These are phyloP conservation scores for Anisogramma anomala DNA, from an alignment of 2,329 filamentous ascomycete genomes.

Conservation along the genomic window DNA sequence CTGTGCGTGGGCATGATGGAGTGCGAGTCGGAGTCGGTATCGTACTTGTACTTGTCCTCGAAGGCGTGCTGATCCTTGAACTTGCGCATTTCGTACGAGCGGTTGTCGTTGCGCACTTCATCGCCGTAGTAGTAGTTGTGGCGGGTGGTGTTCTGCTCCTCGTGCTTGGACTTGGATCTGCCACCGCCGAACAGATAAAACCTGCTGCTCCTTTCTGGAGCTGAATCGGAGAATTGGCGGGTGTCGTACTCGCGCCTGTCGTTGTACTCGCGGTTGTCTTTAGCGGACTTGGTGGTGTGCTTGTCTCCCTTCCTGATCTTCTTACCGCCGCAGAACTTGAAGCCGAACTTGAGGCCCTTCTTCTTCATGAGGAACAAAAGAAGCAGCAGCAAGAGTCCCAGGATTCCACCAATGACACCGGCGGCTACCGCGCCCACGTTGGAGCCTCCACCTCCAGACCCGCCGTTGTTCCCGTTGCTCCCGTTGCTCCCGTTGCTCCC, in stretches of 20 bases:
- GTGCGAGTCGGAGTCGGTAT: conserved; percentile 1
- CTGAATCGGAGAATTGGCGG: background rate
- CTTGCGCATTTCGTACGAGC: conserved; percentile 8
- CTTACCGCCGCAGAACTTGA: conserved; percentile 13
- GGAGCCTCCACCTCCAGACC: conserved; percentile 4
- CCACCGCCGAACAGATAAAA: conserved; percentile 1
- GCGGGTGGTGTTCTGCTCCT: conserved; percentile 8
- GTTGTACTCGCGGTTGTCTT: conserved; percentile 6
- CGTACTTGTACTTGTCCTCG: conserved; percentile 6
- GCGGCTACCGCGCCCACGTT: conserved; percentile 23
- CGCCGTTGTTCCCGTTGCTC: background rate
- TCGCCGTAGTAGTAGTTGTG: conserved; percentile 11
- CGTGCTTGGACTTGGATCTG: background rate
- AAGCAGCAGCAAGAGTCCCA: conserved; percentile 18
- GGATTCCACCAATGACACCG: conserved; percentile 22
- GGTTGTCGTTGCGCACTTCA: conserved; percentile 9
- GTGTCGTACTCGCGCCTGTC: conserved; percentile 10
- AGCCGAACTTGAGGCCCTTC: conserved; percentile 16
- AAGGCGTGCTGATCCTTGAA: too few relatives aligned
- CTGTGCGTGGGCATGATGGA: conserved; percentile 3
- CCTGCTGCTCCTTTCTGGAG: background rate
- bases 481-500: conserved; percentile 3
- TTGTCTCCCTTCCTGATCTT: conserved; percentile 12
- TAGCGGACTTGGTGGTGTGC: conserved; percentile 1
- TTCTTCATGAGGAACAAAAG: conserved; percentile 17